phyloP scores from a whole-genome alignment of 1,284 basidiomycete species.

The Porodaedalea pini region DNA sequence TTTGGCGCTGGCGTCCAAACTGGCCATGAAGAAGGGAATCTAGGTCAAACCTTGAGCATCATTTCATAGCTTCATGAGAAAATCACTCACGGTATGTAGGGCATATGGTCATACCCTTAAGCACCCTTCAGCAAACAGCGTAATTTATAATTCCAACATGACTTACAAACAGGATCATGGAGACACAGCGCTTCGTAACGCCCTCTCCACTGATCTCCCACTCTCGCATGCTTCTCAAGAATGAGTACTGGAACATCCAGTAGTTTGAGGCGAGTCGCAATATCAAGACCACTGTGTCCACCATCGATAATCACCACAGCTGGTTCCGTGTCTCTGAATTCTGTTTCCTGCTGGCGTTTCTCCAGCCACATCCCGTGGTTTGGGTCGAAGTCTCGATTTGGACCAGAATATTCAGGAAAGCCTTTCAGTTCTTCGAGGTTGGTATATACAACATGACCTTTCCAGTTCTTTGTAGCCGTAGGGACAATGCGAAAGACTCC shows the following conservation, averaged over 20 bases:
- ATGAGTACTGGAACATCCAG: constrained; percentile 52
- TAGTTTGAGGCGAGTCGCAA: constrained; percentile 55
- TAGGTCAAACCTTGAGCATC: constrained; percentile 22
- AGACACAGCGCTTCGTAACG: constrained; percentile 59
- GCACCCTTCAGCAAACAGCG: constrained; percentile 10
- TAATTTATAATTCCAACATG: constrained; percentile 5
- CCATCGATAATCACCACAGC: constrained; percentile 58
- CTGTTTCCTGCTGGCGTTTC: constrained; percentile 38
- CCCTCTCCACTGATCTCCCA: constrained; percentile 58
- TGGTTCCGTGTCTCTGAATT: constrained; percentile 38
- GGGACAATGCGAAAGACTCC: constrained; percentile 58
- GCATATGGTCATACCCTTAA: constrained; percentile 21
- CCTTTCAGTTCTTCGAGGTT: constrained; percentile 53
- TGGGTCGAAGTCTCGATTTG: constrained; percentile 35
- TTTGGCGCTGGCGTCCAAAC: constrained; percentile 55
- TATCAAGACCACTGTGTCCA: constrained; percentile 61
- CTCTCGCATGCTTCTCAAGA: constrained; percentile 48
- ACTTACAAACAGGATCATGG: constrained; percentile 64
- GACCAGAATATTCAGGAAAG: constrained; percentile 43
- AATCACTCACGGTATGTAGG: constrained; percentile 27
- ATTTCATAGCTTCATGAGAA: not conserved
- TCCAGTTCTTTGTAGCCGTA: constrained; percentile 47
- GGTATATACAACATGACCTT: constrained; percentile 53
- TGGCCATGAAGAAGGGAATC: constrained; percentile 60
- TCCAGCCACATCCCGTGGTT: constrained; percentile 41